These are phyloP conservation scores for Eruca vesicaria DNA, from an alignment of 441 rosid species.

Conservation along the genomic window DNA sequence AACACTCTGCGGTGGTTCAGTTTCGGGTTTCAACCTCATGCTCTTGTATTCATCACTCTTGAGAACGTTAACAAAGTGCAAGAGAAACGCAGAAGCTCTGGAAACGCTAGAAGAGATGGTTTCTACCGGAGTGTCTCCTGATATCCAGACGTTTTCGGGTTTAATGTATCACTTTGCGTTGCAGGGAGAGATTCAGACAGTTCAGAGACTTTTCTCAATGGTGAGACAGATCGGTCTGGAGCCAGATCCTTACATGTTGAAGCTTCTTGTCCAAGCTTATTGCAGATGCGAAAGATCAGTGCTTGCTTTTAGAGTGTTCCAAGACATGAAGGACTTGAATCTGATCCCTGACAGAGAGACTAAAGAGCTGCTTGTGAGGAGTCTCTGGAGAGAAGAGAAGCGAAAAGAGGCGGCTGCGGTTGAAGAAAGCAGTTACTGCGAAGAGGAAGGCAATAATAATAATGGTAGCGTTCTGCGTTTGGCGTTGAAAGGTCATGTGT, in stretches of 20 bases:
- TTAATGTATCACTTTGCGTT: constrained; percentile 77
- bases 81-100: constrained; percentile 60
- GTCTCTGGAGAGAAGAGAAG: constrained; percentile 94
- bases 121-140: constrained; percentile 53
- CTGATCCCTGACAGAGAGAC: constrained; percentile 64
- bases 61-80: constrained; percentile 76
- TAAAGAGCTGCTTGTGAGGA: constrained; percentile 75
- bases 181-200: constrained; percentile 74
- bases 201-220: constrained; percentile 66
- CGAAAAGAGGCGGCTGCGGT: constrained; percentile 82
- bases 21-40: constrained; percentile 61
- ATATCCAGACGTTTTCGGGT: constrained; percentile 87
- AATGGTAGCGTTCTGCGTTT: constrained; percentile 46
- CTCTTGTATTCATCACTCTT: constrained; percentile 77
- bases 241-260: constrained; percentile 75
- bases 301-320: constrained; percentile 77
- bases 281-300: constrained; percentile 77
- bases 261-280: constrained; percentile 72
- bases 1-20: constrained; percentile 57
- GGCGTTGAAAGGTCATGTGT: constrained; percentile 62
- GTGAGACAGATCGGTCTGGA: constrained; percentile 69
- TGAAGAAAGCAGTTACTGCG: constrained; percentile 52
- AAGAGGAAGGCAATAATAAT: constrained; percentile 24
- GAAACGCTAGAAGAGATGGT: constrained; percentile 79
- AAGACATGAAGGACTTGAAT: constrained; percentile 67